Conservation (phyloP, 495 filamentous ascomycete genomes). For the Talaromyces ruber region DNA sequence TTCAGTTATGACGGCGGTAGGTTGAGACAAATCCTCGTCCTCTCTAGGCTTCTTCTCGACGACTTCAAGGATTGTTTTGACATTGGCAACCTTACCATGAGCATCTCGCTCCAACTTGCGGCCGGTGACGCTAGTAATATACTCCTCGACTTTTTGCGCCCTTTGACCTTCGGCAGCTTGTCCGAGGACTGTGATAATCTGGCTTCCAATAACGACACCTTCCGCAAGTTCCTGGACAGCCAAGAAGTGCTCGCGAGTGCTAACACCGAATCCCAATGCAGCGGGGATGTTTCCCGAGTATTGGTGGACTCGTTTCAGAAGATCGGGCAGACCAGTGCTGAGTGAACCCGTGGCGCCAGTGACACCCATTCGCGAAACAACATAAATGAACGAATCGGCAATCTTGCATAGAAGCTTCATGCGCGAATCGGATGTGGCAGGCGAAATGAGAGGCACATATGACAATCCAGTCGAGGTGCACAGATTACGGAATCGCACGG, state of each 20-base stretch:
- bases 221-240: constrained; percentile 77
- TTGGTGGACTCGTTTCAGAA: constrained; percentile 79
- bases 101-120: constrained; percentile 33
- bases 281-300: constrained; percentile 86
- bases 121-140: constrained; percentile 76
- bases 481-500: constrained; percentile 77
- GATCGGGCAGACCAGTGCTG: constrained; percentile 67
- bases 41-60: constrained; percentile 39
- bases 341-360: constrained; percentile 83
- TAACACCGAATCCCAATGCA: constrained; percentile 92
- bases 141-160: constrained; percentile 72
- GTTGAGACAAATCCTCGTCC: constrained; percentile 15
- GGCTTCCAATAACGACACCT: constrained; percentile 94
- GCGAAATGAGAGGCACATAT: constrained; percentile 92
- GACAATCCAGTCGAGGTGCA: constrained; percentile 75
- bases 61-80: constrained; percentile 47
- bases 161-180: constrained; percentile 61
- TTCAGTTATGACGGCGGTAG: constrained; percentile 53
- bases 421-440: constrained; percentile 80
- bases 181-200: constrained; percentile 75
- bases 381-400: constrained; percentile 98
- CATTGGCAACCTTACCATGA: constrained; percentile 21
- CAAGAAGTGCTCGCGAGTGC: constrained; percentile 88
- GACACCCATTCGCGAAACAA: constrained; percentile 95
- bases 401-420: constrained; percentile 96